A percentile compares a stretch with the other conserved stretches of the same genome.
Evolutionary conservation across 2,329 filamentous ascomycete species (phyloP).

Genomic region (Sporothrix humicola): DNA sequence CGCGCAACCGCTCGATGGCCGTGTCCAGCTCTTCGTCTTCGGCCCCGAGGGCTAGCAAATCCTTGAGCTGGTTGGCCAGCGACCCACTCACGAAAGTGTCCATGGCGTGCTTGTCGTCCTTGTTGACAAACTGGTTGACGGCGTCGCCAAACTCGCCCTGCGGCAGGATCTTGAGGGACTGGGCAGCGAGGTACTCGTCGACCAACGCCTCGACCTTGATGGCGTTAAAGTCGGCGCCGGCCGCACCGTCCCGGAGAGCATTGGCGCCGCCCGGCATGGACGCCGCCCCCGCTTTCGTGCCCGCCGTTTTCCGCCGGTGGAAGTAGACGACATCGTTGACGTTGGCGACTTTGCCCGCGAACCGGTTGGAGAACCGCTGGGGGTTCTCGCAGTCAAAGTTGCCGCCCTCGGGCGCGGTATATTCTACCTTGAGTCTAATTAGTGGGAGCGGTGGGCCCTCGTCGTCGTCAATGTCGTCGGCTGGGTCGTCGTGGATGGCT

Average conservation of each 20-base stretch:
- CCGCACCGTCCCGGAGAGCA: constrained; percentile 59
- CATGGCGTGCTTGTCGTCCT: constrained; percentile 94
- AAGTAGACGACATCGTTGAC: constrained; percentile 93
- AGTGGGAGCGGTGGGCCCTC: constrained; percentile 76
- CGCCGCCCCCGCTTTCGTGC: constrained; percentile 57
- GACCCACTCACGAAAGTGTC: constrained; percentile 77
- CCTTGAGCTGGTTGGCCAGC: constrained; percentile 70
- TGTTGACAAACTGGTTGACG: constrained; percentile 89
- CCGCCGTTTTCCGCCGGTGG: constrained; percentile 78
- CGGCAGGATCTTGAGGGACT: constrained; percentile 89
- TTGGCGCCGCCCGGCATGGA: constrained; percentile 57
- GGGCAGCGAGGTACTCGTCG: constrained; percentile 81
- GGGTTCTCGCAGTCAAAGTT: constrained; percentile 92
- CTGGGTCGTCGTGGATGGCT: constrained; percentile 68
- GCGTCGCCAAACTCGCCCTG: constrained; percentile 93
- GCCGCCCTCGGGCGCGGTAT: constrained; percentile 81
- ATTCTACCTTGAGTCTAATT: constrained; percentile 89
- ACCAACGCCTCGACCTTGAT: constrained; percentile 90
- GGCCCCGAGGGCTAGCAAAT: constrained; percentile 69
- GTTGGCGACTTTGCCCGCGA: constrained; percentile 89
- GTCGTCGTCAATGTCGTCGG: constrained; percentile 61
- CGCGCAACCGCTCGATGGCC: constrained; percentile 75
- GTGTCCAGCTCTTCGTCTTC: constrained; percentile 75
- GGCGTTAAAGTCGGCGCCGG: constrained; percentile 66
- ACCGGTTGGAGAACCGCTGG: constrained; percentile 92